phyloP scores from a whole-genome alignment of 2,329 filamentous ascomycete genomes.

The Lachnellula suecica region DNA sequence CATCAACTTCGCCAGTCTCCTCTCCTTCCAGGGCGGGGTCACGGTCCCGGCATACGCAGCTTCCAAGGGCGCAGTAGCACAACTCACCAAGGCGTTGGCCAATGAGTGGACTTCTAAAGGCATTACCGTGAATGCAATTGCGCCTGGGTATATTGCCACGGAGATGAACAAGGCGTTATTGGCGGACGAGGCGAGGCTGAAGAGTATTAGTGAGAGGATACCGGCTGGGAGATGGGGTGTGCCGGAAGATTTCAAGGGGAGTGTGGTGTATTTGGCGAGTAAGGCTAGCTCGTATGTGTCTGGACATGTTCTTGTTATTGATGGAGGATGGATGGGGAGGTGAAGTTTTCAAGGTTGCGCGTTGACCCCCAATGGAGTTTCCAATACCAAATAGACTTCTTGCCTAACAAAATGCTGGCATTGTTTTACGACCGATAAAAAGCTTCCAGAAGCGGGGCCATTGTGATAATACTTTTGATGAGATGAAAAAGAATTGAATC shows the following conservation, averaged over 20 bases:
- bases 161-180: slow-evolving; percentile 90
- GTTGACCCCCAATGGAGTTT: too few species aligned
- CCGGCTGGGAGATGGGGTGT: slow-evolving; percentile 81
- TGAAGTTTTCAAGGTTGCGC: too few species aligned
- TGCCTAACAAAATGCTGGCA: too few species aligned
- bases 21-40: slow-evolving; percentile 89
- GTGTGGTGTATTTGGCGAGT: slow-evolving; percentile 74
- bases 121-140: slow-evolving; percentile 83
- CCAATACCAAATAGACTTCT: too few species aligned
- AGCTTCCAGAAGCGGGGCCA: too few species aligned
- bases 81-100: slow-evolving; percentile 63
- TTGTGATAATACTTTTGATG: too few species aligned
- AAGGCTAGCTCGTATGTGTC: slow-evolving; percentile 77
- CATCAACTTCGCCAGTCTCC: slow-evolving; percentile 81
- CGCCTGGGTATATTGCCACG: slow-evolving; percentile 88
- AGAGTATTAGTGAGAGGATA: slow-evolving; percentile 76
- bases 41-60: slow-evolving; percentile 88
- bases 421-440: too few species aligned
- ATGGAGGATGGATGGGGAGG: slow-evolving; percentile 92
- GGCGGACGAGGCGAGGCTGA: slow-evolving; percentile 65
- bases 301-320: slow-evolving; percentile 79
- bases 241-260: slow-evolving; percentile 87
- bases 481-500: too few species aligned
- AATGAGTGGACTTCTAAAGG: slow-evolving; percentile 85
- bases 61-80: slow-evolving; percentile 79